These are phyloP conservation scores for Aureobasidium uvarum DNA, from an alignment of 2,329 filamentous ascomycete genomes.

Conservation along the genomic window DNA sequence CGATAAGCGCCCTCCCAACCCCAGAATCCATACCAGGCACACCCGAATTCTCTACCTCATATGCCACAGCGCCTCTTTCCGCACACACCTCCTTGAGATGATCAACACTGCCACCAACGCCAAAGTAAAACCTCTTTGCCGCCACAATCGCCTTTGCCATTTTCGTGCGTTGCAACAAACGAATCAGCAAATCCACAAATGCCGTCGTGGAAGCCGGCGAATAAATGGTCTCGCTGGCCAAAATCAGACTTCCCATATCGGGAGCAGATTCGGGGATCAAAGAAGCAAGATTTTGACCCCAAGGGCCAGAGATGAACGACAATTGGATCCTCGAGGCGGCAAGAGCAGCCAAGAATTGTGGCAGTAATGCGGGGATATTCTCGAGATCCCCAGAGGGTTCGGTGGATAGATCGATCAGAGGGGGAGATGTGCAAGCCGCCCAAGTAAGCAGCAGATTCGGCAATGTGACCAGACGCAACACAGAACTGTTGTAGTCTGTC, in stretches of 20 bases:
- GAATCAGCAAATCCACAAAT: constrained; percentile 66
- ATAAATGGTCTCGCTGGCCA: constrained; percentile 83
- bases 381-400: constrained; percentile 55
- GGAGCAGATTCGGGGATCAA: constrained; percentile 49
- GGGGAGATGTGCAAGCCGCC: constrained; percentile 36
- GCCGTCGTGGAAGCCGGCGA: constrained; percentile 67
- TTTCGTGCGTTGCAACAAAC: constrained; percentile 54
- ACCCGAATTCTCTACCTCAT: constrained; percentile 49
- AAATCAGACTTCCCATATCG: constrained; percentile 52
- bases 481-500: constrained; percentile 76
- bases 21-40: constrained; percentile 46
- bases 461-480: constrained; percentile 73
- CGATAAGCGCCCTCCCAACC: constrained; percentile 49
- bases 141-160: constrained; percentile 64
- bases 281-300: constrained; percentile 62
- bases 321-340: constrained; percentile 53
- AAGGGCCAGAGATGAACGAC: constrained; percentile 71
- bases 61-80: constrained; percentile 45
- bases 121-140: constrained; percentile 80
- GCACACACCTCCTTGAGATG: constrained; percentile 59
- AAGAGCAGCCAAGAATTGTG: constrained; percentile 59
- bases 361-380: constrained; percentile 57
- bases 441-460: constrained; percentile 75
- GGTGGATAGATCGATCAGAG: constrained; percentile 27
- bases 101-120: constrained; percentile 77